phyloP scores from a whole-genome alignment of 306 rosid genomes.

The Pyrus bretschneideri region DNA sequence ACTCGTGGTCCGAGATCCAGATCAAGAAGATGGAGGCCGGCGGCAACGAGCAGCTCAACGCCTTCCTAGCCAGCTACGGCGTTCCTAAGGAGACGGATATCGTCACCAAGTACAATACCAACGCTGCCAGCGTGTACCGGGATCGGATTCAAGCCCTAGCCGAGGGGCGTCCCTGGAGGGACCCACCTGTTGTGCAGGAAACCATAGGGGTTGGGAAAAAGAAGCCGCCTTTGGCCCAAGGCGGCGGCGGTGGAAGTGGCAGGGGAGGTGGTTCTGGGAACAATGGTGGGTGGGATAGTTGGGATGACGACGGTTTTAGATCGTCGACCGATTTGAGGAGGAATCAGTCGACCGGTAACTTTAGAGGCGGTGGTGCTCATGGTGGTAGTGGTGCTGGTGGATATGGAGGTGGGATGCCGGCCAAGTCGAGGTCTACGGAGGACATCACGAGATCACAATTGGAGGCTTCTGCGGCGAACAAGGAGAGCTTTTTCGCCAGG shows the following conservation, averaged over 20 bases:
- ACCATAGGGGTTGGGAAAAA: conserved; percentile 29
- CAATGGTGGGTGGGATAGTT: conserved; percentile 70
- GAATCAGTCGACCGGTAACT: conserved; percentile 72
- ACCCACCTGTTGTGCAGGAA: conserved; percentile 82
- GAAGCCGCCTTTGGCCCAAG: conserved; percentile 64
- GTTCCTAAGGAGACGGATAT: conserved; percentile 80
- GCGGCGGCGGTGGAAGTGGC: conserved; percentile 13
- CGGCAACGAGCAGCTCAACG: conserved; percentile 73
- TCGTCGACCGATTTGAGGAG: conserved; percentile 59
- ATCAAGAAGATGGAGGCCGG: conserved; percentile 97
- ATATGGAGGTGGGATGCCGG: conserved; percentile 26
- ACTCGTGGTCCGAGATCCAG: conserved; percentile 97
- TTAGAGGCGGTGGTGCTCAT: conserved; percentile 15
- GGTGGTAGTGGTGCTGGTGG: conserved; percentile 16
- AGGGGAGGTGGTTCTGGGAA: conserved; percentile 14
- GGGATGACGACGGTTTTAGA: conserved; percentile 72
- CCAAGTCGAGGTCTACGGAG: conserved; percentile 74
- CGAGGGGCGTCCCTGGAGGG: conserved; percentile 88
- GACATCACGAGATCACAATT: conserved; percentile 66
- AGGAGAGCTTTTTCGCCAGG: conserved; percentile 63
- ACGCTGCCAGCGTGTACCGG: conserved; percentile 71
- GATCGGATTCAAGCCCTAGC: conserved; percentile 92
- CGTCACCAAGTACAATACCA: conserved; percentile 73
- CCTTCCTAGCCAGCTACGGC: conserved; percentile 68
- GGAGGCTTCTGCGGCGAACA: conserved; percentile 87